Percentiles rank a stretch among this genome's conserved stretches.
Conservation (phyloP, 768 basidiomycete species). For the Collybia sordida region DNA sequence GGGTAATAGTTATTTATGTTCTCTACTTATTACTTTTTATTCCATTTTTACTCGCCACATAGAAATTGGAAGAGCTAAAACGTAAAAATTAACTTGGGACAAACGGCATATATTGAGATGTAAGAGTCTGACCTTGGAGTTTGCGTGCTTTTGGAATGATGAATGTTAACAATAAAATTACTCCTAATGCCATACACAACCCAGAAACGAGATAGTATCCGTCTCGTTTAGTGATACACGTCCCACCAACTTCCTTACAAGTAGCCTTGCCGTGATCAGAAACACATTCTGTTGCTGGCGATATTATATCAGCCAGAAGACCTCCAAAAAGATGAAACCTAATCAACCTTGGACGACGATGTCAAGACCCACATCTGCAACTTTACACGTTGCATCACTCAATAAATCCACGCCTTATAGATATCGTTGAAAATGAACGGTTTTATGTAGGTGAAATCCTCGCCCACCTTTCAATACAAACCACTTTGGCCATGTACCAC, state of each 20-base stretch:
- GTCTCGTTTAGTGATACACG: slow-evolving; percentile 82
- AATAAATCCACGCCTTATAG: slow-evolving; percentile 80
- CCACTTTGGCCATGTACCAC: slow-evolving; percentile 97
- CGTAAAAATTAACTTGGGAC: slow-evolving; percentile 5
- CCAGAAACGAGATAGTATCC: slow-evolving; percentile 88
- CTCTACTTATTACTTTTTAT: slow-evolving; percentile 16
- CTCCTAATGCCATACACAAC: slow-evolving; percentile 79
- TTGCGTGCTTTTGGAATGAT: slow-evolving; percentile 82
- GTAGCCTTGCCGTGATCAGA: slow-evolving; percentile 85
- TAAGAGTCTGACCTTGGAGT: slow-evolving; percentile 69
- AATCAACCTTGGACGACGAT: slow-evolving; percentile 54
- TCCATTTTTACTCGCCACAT: slow-evolving; percentile 69
- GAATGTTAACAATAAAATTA: slow-evolving; percentile 67
- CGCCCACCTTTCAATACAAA: slow-evolving; percentile 85
- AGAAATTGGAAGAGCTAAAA: slow-evolving; percentile 61
- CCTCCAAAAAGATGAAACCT: background rate
- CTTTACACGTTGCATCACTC: slow-evolving; percentile 79
- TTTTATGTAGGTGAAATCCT: background rate
- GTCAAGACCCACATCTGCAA: slow-evolving; percentile 55
- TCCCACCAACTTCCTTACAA: slow-evolving; percentile 74
- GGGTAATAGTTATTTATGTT: slow-evolving; percentile 5
- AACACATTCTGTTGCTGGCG: slow-evolving; percentile 80
- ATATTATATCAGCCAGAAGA: slow-evolving; percentile 9
- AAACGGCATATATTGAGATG: background rate
- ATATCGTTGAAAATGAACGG: slow-evolving; percentile 13